These are phyloP conservation scores for Emmonsiellopsis sp. DNA, from an alignment of 2,329 filamentous ascomycete genomes.

Conservation along the genomic window DNA sequence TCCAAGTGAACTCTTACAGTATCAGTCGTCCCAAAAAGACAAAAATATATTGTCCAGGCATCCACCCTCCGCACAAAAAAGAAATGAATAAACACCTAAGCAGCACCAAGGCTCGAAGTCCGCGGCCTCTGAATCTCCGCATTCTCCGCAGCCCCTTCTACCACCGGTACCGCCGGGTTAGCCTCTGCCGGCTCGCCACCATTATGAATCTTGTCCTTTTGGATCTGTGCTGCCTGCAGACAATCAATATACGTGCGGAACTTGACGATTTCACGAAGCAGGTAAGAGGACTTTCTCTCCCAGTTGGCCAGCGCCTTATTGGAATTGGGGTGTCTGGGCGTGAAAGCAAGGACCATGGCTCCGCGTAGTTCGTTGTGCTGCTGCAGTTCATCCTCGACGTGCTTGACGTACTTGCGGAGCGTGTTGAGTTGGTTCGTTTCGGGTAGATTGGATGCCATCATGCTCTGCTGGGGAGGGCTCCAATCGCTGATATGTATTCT, in stretches of 20 bases:
- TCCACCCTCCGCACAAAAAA: background rate
- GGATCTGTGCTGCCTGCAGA: conserved; percentile 58
- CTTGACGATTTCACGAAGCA: conserved; percentile 90
- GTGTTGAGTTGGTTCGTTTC: conserved; percentile 74
- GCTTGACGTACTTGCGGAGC: conserved; percentile 68
- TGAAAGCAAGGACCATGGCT: conserved; percentile 83
- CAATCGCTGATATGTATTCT: conserved; percentile 77
- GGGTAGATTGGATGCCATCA: conserved; percentile 68
- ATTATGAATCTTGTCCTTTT: conserved; percentile 57
- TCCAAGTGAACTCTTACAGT: too few relatives aligned
- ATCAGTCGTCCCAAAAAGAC: too few relatives aligned
- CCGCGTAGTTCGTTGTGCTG: conserved; percentile 79
- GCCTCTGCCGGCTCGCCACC: too few relatives aligned
- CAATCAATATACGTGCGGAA: conserved; percentile 92
- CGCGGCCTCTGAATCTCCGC: background rate
- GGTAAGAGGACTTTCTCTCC: conserved; percentile 89
- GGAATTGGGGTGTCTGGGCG: conserved; percentile 70
- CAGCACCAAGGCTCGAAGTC: background rate
- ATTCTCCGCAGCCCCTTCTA: background rate
- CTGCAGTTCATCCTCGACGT: conserved; percentile 76
- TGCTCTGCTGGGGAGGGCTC: conserved; percentile 79
- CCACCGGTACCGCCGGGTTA: background rate
- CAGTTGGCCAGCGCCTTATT: conserved; percentile 87
- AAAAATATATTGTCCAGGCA: too few relatives aligned
- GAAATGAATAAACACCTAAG: background rate